Evolutionary conservation across 2,329 filamentous ascomycete species (phyloP).

Genomic region (Microdochium paspali): DNA sequence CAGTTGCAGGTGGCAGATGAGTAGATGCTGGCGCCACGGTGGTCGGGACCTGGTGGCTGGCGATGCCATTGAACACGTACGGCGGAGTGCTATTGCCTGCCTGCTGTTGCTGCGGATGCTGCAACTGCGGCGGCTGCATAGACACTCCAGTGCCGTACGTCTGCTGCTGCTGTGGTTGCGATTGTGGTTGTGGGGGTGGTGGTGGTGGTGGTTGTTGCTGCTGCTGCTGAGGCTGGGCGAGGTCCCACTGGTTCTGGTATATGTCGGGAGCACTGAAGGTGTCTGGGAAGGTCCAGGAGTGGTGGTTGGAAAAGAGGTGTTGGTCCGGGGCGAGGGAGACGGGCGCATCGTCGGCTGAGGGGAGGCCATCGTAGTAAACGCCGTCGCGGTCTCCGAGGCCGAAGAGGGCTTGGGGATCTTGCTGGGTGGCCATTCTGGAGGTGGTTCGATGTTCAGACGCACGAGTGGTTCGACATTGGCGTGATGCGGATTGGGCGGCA

Average conservation of each 20-base stretch:
- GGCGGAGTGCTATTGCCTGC: neutral
- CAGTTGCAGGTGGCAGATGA: constrained; percentile 2
- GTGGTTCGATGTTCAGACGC: constrained; percentile 21
- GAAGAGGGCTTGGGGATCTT: constrained; percentile 30
- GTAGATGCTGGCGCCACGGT: constrained; percentile 17
- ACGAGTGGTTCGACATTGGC: constrained; percentile 23
- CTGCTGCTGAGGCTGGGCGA: constrained; percentile 24
- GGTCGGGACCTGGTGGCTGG: neutral
- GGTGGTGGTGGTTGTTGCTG: constrained; percentile 17
- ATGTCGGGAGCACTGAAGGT: constrained; percentile 18
- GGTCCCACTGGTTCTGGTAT: constrained; percentile 22
- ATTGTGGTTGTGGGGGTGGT: constrained; percentile 6
- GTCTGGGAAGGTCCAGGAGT: constrained; percentile 39
- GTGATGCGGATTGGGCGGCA: constrained; percentile 11
- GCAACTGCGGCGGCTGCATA: constrained; percentile 6
- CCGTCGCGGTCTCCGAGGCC: constrained; percentile 32
- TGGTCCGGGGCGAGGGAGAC: constrained; percentile 12
- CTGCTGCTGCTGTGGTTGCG: constrained; percentile 11
- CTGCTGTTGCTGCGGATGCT: constrained; percentile 16
- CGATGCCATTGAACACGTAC: neutral
- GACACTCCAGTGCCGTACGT: constrained; percentile 8
- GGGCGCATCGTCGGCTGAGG: constrained; percentile 7
- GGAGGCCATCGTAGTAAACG: constrained; percentile 11
- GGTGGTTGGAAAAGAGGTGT: constrained; percentile 21
- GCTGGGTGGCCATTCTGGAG: constrained; percentile 19